Evolutionary conservation across 768 basidiomycete species (phyloP).

Genomic region (Termitomyces sp.): DNA sequence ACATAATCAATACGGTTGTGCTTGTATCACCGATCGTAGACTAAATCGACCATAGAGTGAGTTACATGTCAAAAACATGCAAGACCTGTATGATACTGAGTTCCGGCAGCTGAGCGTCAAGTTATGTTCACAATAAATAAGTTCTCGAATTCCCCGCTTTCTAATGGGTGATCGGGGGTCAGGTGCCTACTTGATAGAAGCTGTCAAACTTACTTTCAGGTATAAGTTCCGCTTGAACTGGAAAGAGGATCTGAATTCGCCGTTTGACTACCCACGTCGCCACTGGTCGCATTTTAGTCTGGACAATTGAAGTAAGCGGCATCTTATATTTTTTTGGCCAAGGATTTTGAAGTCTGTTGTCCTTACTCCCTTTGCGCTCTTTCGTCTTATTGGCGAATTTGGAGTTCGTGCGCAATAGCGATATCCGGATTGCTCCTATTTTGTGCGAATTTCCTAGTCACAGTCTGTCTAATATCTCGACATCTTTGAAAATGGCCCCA

Average conservation of each 20-base stretch:
- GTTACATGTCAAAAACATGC: not conserved
- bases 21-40: too few species aligned
- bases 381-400: constrained; percentile 3
- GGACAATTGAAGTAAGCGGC: constrained; percentile 4
- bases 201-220: constrained; percentile 40
- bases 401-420: not conserved
- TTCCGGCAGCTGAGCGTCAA: not conserved
- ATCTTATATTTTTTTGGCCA: not conserved
- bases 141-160: constrained; percentile 3
- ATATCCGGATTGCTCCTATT: not conserved
- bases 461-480: not conserved
- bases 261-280: constrained; percentile 26
- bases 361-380: constrained; percentile 15
- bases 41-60: not conserved
- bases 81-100: not conserved
- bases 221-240: constrained; percentile 58
- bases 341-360: not conserved
- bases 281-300: constrained; percentile 4
- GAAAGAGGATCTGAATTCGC: constrained; percentile 38
- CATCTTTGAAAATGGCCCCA: constrained; percentile 31
- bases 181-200: constrained; percentile 36
- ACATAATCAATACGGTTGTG: not conserved
- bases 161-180: constrained; percentile 32
- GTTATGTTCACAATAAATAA: not conserved
- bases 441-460: not conserved